A percentile compares a stretch with the other conserved stretches of the same genome.
Conservation (phyloP, 345 rosid genomes). For the Aquilaria yunnanensis region DNA sequence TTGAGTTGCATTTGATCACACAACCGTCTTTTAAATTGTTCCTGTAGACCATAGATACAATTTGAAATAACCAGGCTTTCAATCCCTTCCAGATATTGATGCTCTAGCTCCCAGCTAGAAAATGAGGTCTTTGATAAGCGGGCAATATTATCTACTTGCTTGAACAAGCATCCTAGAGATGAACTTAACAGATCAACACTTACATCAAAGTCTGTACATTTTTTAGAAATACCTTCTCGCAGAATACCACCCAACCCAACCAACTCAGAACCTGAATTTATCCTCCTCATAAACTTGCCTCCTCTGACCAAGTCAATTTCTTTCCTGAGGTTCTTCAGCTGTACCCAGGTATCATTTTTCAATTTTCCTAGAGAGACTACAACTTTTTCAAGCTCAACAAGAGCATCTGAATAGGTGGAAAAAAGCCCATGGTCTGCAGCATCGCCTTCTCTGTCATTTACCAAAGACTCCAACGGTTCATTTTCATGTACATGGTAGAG, state of each 20-base stretch:
- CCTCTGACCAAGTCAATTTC: slow-evolving; percentile 44
- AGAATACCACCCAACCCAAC: slow-evolving; percentile 41
- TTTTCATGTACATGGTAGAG: slow-evolving; percentile 26
- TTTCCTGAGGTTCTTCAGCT: slow-evolving; percentile 48
- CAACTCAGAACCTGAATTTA: slow-evolving; percentile 26
- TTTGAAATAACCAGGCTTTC: slow-evolving; percentile 39
- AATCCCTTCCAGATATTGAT: slow-evolving; percentile 37
- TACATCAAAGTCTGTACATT: slow-evolving; percentile 30
- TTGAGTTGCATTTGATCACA: slow-evolving; percentile 30
- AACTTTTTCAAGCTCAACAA: slow-evolving; percentile 14
- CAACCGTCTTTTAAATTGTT: slow-evolving; percentile 47
- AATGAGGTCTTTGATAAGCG: slow-evolving; percentile 30
- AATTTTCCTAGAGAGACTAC: slow-evolving; percentile 33
- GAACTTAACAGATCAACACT: slow-evolving; percentile 32
- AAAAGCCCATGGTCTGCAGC: neutral
- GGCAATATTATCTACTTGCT: slow-evolving; percentile 24
- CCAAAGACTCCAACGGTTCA: slow-evolving; percentile 11
- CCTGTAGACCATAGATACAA: slow-evolving; percentile 42
- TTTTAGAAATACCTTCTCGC: slow-evolving; percentile 31
- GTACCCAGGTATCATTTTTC: slow-evolving; percentile 32
- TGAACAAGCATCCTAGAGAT: slow-evolving; percentile 29
- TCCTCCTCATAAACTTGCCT: slow-evolving; percentile 25
- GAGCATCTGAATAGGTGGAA: slow-evolving; percentile 17
- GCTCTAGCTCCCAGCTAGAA: slow-evolving; percentile 48
- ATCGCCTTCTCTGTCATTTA: slow-evolving; percentile 9